Evolutionary conservation across 31 red algal genomes (phyloP), one percentile per base, ranked within the genome.

Genomic region (Asparagopsis taxiformis): DNA sequence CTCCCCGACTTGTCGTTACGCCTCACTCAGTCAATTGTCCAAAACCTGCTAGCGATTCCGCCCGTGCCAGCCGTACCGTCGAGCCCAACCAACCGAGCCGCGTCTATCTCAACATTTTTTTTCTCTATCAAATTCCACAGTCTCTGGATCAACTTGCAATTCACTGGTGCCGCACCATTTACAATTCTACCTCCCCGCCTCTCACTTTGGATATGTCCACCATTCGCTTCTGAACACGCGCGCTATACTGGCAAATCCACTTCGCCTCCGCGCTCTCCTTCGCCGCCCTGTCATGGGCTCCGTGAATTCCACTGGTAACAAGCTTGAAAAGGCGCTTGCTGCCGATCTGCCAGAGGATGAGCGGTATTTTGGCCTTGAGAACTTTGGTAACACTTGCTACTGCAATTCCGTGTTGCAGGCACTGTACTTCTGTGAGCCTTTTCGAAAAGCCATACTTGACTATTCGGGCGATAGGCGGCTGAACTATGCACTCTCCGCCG

Each of bases 341-440:
- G 52, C 85, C 20, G 87, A 96, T 59, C 70, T 96, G 38, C 93
- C 93, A 10, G 93, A 96, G 61, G 72, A 91, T 60, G 93, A 96
- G 58, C 77, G 93, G 17, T 96, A 96, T 66, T 96, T 96, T 56
- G 93, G 93, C 29, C 74, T 96, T 23, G 93, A 96, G 36, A 96
- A 96, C 75, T 98, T 90, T 72, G 95, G 95, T 21, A 94, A 93
- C 60, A 98, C 95, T 25, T 98, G 95, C 69, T 98, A 98, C 55
- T 89, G 83, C 46, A 98, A 93, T 62, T 94, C 90, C 38, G 90
- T 98, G 13, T 64, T 98, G 11, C 95, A 98, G 66, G 95, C 95
- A 39, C 87, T 98, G 11, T 98, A 98, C 74, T 98, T 93, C 34
- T 98, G 95, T 38, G 91, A 93, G 48, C 95, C 95, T 17, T 98